These are phyloP conservation scores for Boletus calvinii DNA, from an alignment of 1,284 basidiomycete species.

Conservation along the genomic window DNA sequence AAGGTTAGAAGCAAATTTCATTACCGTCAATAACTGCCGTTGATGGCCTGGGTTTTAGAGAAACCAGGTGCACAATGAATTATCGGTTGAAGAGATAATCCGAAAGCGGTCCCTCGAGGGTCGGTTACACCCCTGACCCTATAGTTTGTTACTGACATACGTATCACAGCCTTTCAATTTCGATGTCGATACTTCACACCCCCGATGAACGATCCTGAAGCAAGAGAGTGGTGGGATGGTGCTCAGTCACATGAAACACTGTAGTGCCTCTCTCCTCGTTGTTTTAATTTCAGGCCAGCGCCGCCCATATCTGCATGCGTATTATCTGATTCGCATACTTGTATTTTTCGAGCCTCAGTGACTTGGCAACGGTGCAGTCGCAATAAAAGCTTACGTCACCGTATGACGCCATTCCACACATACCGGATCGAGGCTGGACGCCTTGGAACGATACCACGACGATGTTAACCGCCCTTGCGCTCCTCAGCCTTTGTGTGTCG, in stretches of 20 bases:
- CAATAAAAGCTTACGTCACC: conserved; percentile 26
- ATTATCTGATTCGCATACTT: conserved; percentile 14
- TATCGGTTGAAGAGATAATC: conserved; percentile 78
- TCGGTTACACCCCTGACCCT: conserved; percentile 36
- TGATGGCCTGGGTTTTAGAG: conserved; percentile 46
- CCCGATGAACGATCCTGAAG: conserved; percentile 58
- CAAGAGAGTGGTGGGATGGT: conserved; percentile 70
- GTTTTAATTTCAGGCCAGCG: conserved; percentile 29
- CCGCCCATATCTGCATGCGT: conserved; percentile 15
- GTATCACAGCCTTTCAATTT: conserved; percentile 67
- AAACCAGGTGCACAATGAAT: conserved; percentile 78
- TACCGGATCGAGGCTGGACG: conserved; percentile 4
- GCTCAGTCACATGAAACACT: conserved; percentile 37
- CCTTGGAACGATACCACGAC: conserved; percentile 21
- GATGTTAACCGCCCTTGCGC: conserved; percentile 27
- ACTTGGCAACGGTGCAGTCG: not conserved
- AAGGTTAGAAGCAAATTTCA: conserved; percentile 52
- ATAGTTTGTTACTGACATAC: conserved; percentile 18
- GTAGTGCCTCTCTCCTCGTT: conserved; percentile 33
- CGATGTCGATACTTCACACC: conserved; percentile 83
- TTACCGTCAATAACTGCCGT: conserved; percentile 32
- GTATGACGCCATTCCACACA: conserved; percentile 24
- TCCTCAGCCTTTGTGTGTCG: conserved; percentile 17
- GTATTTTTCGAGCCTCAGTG: conserved; percentile 6
- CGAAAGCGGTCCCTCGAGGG: conserved; percentile 77